Conservation (phyloP, 2,329 filamentous ascomycete genomes). For the Alternaria triticina region DNA sequence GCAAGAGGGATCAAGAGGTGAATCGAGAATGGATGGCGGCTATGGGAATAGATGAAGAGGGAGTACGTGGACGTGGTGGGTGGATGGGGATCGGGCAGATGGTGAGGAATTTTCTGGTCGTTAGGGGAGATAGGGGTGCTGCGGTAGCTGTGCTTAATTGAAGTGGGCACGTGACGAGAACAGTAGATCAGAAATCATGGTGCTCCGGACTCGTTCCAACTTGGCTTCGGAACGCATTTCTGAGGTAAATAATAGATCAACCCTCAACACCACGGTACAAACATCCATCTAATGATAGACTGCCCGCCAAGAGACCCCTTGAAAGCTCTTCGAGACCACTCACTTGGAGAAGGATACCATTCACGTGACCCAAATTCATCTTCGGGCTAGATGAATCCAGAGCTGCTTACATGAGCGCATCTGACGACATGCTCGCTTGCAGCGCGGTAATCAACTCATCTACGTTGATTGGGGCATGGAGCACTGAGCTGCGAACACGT, state of each 20-base stretch:
- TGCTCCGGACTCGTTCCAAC: too few species aligned
- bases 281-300: not conserved
- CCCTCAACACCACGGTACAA: not conserved
- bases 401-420: conserved; percentile 1
- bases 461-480: conserved; percentile 15
- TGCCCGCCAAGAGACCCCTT: not conserved
- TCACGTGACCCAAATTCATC: not conserved
- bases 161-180: too few species aligned
- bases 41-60: not conserved
- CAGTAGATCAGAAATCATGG: too few species aligned
- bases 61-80: not conserved
- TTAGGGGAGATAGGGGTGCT: not conserved
- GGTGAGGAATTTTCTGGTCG: not conserved
- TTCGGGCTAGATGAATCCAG: not conserved
- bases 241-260: too few species aligned
- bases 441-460: conserved; percentile 13
- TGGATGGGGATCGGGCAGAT: not conserved
- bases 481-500: conserved; percentile 40
- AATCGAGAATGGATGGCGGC: not conserved
- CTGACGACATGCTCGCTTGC: not conserved
- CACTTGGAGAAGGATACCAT: not conserved
- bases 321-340: not conserved
- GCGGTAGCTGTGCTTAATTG: not conserved
- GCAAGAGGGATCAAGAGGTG: not conserved
- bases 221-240: too few species aligned